Evolutionary conservation across 257 asterid species (phyloP).

Genomic region (Penstemon eatonii): DNA sequence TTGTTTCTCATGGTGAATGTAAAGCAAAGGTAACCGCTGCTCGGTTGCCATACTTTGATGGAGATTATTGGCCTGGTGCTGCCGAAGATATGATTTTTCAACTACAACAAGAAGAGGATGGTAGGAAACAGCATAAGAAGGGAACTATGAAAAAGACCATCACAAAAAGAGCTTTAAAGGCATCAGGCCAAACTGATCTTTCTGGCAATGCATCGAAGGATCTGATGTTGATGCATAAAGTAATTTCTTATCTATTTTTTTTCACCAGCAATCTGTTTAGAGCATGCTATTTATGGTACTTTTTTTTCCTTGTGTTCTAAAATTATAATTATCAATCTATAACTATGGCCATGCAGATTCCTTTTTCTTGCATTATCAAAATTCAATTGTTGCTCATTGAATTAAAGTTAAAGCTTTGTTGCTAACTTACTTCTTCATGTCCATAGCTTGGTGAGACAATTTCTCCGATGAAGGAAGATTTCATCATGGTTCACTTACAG

Average conservation of each 20-base stretch:
- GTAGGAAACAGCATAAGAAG: conserved; percentile 73
- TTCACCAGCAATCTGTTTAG: neutral
- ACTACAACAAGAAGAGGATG: conserved; percentile 94
- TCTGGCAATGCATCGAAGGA: conserved; percentile 93
- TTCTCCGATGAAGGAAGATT: conserved; percentile 94
- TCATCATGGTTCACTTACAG: conserved; percentile 98
- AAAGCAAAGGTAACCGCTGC: conserved; percentile 95
- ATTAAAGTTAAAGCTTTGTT: neutral
- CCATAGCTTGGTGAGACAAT: conserved; percentile 96
- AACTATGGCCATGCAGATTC: neutral
- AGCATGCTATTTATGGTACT: neutral
- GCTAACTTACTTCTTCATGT: conserved; percentile 25
- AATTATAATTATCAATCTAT: neutral
- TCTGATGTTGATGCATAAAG: conserved; percentile 85
- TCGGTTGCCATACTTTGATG: conserved; percentile 95
- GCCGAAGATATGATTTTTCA: conserved; percentile 91
- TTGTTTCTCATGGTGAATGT: conserved; percentile 75
- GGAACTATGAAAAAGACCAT: conserved; percentile 69
- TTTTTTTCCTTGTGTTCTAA: neutral
- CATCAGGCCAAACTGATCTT: conserved; percentile 96
- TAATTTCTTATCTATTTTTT: conserved; percentile 32
- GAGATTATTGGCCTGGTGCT: conserved; percentile 99
- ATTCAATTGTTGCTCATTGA: neutral
- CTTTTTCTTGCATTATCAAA: neutral
- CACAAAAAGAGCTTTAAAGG: conserved; percentile 86